Conservation (phyloP, 371 early-diverging fungal species). For the Mortierella sp. region DNA sequence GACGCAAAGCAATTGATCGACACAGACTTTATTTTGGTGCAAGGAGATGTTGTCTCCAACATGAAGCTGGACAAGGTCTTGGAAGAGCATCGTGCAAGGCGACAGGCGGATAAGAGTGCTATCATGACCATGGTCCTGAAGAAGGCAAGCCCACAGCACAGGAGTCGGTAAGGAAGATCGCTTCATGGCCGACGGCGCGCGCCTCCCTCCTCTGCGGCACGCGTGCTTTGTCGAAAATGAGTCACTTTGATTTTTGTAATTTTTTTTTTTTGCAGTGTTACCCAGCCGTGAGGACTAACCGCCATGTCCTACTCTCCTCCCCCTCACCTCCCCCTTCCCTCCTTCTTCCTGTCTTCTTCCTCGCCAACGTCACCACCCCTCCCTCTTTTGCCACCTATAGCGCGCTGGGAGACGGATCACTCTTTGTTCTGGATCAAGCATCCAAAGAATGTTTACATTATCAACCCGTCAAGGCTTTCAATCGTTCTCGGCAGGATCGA, state of each 20-base stretch:
- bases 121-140: conserved; percentile 94
- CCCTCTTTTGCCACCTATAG: conserved; percentile 37
- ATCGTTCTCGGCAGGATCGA: conserved; percentile 62
- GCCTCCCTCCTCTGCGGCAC: too few relatives aligned
- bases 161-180: conserved; percentile 57
- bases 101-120: conserved; percentile 78
- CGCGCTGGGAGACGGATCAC: conserved; percentile 78
- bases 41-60: conserved; percentile 92
- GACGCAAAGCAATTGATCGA: conserved; percentile 84
- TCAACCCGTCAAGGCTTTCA: conserved; percentile 73
- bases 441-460: conserved; percentile 85
- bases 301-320: too few relatives aligned
- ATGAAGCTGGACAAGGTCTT: conserved; percentile 81
- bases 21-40: conserved; percentile 92
- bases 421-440: conserved; percentile 84
- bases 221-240: too few relatives aligned
- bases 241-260: conserved; percentile 23
- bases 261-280: neutral
- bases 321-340: too few relatives aligned
- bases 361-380: too few relatives aligned
- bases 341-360: neutral
- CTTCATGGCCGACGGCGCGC: too few relatives aligned
- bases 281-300: too few relatives aligned
- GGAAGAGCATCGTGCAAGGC: conserved; percentile 76
- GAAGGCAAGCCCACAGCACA: conserved; percentile 47